These are phyloP conservation scores for Metschnikowia reukaufii DNA, from an alignment of 805 yeast species.

Conservation along the genomic window DNA sequence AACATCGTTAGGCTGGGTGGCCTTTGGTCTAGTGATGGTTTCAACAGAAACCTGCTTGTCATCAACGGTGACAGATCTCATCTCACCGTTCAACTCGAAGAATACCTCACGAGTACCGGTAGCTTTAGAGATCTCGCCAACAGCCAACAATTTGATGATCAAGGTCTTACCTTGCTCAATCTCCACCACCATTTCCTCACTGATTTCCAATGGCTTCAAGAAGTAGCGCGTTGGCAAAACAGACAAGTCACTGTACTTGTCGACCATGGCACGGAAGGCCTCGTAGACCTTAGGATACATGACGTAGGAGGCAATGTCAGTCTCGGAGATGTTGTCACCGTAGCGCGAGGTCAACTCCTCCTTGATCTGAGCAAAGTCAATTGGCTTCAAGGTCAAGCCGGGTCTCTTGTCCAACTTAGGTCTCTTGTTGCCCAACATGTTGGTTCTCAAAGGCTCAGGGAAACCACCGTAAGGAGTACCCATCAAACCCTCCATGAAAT, in stretches of 20 bases:
- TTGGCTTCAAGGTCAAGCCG: constrained; percentile 84
- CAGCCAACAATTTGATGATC: constrained; percentile 86
- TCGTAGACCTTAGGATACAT: constrained; percentile 99
- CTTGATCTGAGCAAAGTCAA: constrained; percentile 69
- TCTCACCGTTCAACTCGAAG: constrained; percentile 97
- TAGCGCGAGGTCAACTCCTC: constrained; percentile 75
- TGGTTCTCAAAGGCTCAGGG: constrained; percentile 98
- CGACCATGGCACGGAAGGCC: constrained; percentile 70
- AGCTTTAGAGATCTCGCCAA: constrained; percentile 81
- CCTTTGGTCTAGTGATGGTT: constrained; percentile 84
- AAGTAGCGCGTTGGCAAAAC: constrained; percentile 92
- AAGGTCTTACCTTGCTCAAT: constrained; percentile 94
- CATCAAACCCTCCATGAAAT: constrained; percentile 98
- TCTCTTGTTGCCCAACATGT: constrained; percentile 88
- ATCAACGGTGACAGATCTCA: constrained; percentile 90
- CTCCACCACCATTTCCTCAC: constrained; percentile 84
- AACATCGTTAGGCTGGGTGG: constrained; percentile 87
- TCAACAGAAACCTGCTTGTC: constrained; percentile 88
- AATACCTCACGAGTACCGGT: constrained; percentile 95
- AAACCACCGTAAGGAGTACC: constrained; percentile 99
- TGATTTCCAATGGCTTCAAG: constrained; percentile 81
- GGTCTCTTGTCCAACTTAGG: constrained; percentile 87
- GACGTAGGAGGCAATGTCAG: constrained; percentile 91
- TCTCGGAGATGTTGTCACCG: constrained; percentile 70
- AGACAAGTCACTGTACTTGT: constrained; percentile 86